Conservation (phyloP, 2,329 filamentous ascomycete genomes). For the Orbilia ellipsospora region DNA sequence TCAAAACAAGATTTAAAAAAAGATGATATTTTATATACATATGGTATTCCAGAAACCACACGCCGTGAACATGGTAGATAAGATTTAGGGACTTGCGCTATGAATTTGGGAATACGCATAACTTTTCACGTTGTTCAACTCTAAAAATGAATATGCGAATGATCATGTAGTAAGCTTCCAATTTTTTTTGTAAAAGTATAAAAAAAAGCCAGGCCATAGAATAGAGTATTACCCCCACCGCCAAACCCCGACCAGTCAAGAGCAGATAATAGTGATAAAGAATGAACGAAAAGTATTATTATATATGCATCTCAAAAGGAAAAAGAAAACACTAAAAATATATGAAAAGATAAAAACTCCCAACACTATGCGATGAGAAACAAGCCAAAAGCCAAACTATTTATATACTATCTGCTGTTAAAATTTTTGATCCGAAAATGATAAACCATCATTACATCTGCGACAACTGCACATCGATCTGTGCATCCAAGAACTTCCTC, state of each 20-base stretch:
- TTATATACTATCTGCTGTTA: constrained; percentile 12
- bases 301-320: background rate
- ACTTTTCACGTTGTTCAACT: too few relatives aligned
- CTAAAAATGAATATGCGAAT: too few relatives aligned
- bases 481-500: constrained; percentile 86
- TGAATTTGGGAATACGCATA: background rate
- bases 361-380: constrained; percentile 36
- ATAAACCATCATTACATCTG: constrained; percentile 75
- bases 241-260: constrained; percentile 2
- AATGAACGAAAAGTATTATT: constrained; percentile 9
- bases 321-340: constrained; percentile 13
- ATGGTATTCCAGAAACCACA: too few relatives aligned
- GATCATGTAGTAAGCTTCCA: too few relatives aligned
- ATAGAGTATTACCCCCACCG: background rate
- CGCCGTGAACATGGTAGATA: too few relatives aligned
- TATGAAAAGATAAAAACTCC: constrained; percentile 13
- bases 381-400: constrained; percentile 20
- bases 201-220: background rate
- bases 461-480: constrained; percentile 92
- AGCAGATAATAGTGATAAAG: constrained; percentile 14
- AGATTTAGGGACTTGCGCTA: too few relatives aligned
- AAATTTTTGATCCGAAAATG: constrained; percentile 11
- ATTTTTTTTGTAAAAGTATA: background rate
- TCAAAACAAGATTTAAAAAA: too few relatives aligned
- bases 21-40: too few relatives aligned